phyloP scores from a whole-genome alignment of 1,284 basidiomycete species.

The Fomitopsis betulina region DNA sequence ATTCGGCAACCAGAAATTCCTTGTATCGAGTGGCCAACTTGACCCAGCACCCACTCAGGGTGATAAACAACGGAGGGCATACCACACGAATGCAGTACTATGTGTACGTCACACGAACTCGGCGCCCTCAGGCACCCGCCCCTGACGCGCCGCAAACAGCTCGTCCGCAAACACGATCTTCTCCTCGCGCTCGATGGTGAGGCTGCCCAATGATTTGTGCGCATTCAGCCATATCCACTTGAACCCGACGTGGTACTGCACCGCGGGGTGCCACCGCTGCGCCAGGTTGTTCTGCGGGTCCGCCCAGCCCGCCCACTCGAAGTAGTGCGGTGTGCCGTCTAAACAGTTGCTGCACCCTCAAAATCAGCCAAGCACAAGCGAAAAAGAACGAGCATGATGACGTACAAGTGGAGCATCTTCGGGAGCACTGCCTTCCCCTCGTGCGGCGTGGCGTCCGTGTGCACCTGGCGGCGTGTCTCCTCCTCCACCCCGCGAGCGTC shows the following conservation, averaged over 20 bases:
- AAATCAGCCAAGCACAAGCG: background rate
- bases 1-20: too few relatives aligned
- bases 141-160: constrained; percentile 13
- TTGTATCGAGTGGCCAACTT: too few relatives aligned
- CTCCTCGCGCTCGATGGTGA: constrained; percentile 22
- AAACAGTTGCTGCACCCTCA: constrained; percentile 37
- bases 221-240: constrained; percentile 49
- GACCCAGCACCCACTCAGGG: too few relatives aligned
- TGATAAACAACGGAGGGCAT: too few relatives aligned
- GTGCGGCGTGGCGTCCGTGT: constrained; percentile 34
- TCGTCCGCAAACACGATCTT: constrained; percentile 30
- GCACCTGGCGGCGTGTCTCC: constrained; percentile 31
- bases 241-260: constrained; percentile 40
- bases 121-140: background rate
- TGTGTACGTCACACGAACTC: too few relatives aligned
- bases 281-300: constrained; percentile 34
- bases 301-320: constrained; percentile 42
- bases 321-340: constrained; percentile 36
- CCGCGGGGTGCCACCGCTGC: constrained; percentile 38
- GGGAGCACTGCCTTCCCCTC: constrained; percentile 36
- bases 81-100: too few relatives aligned
- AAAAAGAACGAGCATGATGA: constrained; percentile 1
- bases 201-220: constrained; percentile 14
- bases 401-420: constrained; percentile 46
- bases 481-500: constrained; percentile 32